A percentile compares a stretch with the other conserved stretches of the same genome.
phyloP scores from a whole-genome alignment of 2,329 filamentous ascomycete species.

The Aspergillus luchuensis region DNA sequence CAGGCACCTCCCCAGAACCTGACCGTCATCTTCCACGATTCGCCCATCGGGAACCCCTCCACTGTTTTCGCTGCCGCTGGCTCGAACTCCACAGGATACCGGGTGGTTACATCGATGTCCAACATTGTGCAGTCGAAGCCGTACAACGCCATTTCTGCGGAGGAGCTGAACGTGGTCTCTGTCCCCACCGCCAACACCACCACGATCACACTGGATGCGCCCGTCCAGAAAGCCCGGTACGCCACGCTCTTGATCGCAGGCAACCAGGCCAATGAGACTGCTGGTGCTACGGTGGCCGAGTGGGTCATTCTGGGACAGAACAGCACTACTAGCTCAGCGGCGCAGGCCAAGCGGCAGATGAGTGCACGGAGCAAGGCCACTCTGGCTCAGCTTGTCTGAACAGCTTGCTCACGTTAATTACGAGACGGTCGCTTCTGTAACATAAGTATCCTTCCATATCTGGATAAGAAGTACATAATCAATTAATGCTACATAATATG shows the following conservation, averaged over 20 bases:
- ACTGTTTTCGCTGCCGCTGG: slow-evolving; percentile 1
- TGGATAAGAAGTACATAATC: background rate
- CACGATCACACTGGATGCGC: slow-evolving; percentile 36
- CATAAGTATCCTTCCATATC: background rate
- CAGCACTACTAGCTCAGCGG: slow-evolving; percentile 1
- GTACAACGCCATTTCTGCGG: slow-evolving; percentile 31
- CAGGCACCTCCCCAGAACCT: slow-evolving; percentile 57
- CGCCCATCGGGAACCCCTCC: slow-evolving; percentile 31
- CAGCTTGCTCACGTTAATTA: background rate
- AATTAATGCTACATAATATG: background rate
- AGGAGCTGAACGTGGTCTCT: slow-evolving; percentile 36
- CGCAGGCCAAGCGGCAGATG: background rate
- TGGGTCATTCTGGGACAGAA: slow-evolving; percentile 45
- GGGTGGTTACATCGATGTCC: slow-evolving; percentile 28
- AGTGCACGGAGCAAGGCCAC: slow-evolving; percentile 1
- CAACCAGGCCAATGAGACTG: slow-evolving; percentile 44
- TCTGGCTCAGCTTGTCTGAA: background rate
- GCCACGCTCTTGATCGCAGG: slow-evolving; percentile 49
- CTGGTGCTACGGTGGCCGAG: slow-evolving; percentile 51
- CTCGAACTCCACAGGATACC: slow-evolving; percentile 18
- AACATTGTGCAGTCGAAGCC: slow-evolving; percentile 42
- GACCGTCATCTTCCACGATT: slow-evolving; percentile 58
- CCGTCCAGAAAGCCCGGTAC: slow-evolving; percentile 40
- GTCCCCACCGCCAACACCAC: slow-evolving; percentile 48
- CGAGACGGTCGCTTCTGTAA: background rate